Evolutionary conservation across 371 early-diverging fungal genomes (phyloP).

Genomic region (Chytridiales sp.): DNA sequence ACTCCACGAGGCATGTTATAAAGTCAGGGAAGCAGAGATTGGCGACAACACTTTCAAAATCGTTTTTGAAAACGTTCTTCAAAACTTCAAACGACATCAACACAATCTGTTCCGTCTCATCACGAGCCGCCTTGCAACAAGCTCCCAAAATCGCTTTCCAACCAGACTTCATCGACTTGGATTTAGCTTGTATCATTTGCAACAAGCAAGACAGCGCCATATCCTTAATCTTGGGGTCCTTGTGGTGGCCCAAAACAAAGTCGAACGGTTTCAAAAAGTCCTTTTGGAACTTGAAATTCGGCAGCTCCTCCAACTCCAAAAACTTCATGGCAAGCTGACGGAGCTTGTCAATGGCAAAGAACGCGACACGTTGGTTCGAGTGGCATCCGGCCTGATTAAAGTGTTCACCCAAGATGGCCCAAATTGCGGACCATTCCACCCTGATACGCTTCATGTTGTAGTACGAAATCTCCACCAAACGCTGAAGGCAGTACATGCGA

Average conservation of each 20-base stretch:
- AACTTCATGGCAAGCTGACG: constrained; percentile 94
- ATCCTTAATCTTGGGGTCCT: constrained; percentile 79
- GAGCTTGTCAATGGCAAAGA: constrained; percentile 90
- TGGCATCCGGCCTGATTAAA: constrained; percentile 89
- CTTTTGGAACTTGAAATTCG: constrained; percentile 93
- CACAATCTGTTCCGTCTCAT: constrained; percentile 54
- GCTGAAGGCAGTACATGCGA: constrained; percentile 85
- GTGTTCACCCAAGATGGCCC: constrained; percentile 87
- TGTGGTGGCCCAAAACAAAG: constrained; percentile 74
- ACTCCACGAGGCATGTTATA: constrained; percentile 49
- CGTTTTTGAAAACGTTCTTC: constrained; percentile 39
- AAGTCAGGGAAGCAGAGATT: constrained; percentile 49
- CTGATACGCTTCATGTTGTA: constrained; percentile 97
- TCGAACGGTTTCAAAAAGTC: constrained; percentile 91
- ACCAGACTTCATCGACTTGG: constrained; percentile 67
- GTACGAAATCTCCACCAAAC: constrained; percentile 89
- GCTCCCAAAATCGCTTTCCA: constrained; percentile 86
- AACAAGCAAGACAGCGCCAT: constrained; percentile 88
- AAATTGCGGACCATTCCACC: constrained; percentile 93
- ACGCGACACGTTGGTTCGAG: constrained; percentile 76
- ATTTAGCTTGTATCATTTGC: constrained; percentile 81
- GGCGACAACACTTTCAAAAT: constrained; percentile 44
- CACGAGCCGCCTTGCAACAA: constrained; percentile 73
- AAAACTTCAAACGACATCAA: constrained; percentile 49
- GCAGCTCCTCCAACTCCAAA: constrained; percentile 87